These are phyloP conservation scores for Coriolopsis trogii DNA, from an alignment of 1,284 basidiomycete genomes.

Conservation along the genomic window DNA sequence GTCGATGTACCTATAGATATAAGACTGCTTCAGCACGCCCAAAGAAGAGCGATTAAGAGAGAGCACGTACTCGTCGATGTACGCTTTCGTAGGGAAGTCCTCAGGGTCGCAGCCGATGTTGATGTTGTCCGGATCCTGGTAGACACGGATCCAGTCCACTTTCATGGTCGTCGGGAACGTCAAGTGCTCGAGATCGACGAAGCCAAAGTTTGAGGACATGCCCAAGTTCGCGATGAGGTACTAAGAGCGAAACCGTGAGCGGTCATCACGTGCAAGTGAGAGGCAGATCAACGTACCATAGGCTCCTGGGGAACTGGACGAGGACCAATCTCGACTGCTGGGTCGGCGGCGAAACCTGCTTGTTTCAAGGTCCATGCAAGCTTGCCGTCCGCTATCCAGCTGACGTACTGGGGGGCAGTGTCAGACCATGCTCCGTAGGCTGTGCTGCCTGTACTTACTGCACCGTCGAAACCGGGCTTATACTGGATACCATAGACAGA, in stretches of 20 bases:
- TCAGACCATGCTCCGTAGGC: conserved; percentile 32
- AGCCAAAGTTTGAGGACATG: conserved; percentile 78
- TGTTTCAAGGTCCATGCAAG: conserved; percentile 78
- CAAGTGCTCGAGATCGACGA: conserved; percentile 66
- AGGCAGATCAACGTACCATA: conserved; percentile 52
- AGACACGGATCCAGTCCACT: conserved; percentile 85
- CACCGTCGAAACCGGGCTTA: conserved; percentile 44
- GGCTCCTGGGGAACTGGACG: conserved; percentile 85
- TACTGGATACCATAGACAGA: conserved; percentile 70
- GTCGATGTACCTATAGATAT: conserved; percentile 36
- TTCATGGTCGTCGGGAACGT: conserved; percentile 72
- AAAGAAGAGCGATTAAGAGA: background rate
- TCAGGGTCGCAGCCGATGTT: conserved; percentile 85
- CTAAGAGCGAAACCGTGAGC: conserved; percentile 33
- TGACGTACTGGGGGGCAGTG: conserved; percentile 67
- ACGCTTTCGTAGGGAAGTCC: conserved; percentile 74
- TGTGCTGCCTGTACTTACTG: too few relatives aligned
- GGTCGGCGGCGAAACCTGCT: conserved; percentile 73
- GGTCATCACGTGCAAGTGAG: too few relatives aligned
- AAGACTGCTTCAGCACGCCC: background rate
- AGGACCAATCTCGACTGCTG: conserved; percentile 64
- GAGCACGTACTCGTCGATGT: conserved; percentile 67
- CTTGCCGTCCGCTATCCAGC: conserved; percentile 72
- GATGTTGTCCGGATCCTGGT: conserved; percentile 66
- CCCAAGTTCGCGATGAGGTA: conserved; percentile 84